phyloP scores from a whole-genome alignment of 1,284 basidiomycete genomes.

The Sanghuangporus baumii region DNA sequence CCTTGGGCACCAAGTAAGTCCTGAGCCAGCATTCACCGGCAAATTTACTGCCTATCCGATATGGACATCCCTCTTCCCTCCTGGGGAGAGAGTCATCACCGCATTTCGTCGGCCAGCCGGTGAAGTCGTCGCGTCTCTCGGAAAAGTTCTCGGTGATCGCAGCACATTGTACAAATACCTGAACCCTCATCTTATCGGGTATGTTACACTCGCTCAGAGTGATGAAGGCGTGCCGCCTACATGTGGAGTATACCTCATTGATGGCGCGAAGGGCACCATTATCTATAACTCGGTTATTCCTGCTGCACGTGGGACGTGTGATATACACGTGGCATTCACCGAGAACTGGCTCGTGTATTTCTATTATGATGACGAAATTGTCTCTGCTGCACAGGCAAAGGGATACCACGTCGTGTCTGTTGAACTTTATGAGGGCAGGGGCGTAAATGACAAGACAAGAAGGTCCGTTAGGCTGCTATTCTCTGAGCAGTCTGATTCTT shows the following conservation, averaged over 20 bases:
- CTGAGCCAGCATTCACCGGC: slow-evolving; percentile 38
- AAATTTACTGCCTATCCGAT: slow-evolving; percentile 50
- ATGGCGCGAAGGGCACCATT: slow-evolving; percentile 72
- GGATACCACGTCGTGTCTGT: slow-evolving; percentile 73
- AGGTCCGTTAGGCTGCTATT: slow-evolving; percentile 45
- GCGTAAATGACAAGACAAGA: slow-evolving; percentile 56
- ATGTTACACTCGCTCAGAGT: slow-evolving; percentile 48
- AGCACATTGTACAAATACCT: slow-evolving; percentile 93
- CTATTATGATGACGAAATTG: slow-evolving; percentile 61
- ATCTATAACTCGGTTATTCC: slow-evolving; percentile 62
- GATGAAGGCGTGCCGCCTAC: slow-evolving; percentile 19
- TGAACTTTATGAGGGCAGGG: slow-evolving; percentile 80
- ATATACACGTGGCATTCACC: slow-evolving; percentile 63
- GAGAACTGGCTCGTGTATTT: slow-evolving; percentile 96
- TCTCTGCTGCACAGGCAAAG: slow-evolving; percentile 47
- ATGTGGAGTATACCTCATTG: slow-evolving; percentile 73
- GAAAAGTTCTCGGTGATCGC: slow-evolving; percentile 83
- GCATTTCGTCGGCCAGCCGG: slow-evolving; percentile 21
- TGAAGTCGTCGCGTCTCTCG: slow-evolving; percentile 64
- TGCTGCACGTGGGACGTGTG: slow-evolving; percentile 41
- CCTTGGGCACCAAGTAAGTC: slow-evolving; percentile 50
- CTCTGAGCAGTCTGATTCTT: background rate
- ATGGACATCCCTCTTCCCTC: slow-evolving; percentile 60
- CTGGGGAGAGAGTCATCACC: slow-evolving; percentile 44
- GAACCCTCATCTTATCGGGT: slow-evolving; percentile 73